Evolutionary conservation across 2,329 filamentous ascomycete genomes (phyloP).

Genomic region (Aspergillus sclerotialis): DNA sequence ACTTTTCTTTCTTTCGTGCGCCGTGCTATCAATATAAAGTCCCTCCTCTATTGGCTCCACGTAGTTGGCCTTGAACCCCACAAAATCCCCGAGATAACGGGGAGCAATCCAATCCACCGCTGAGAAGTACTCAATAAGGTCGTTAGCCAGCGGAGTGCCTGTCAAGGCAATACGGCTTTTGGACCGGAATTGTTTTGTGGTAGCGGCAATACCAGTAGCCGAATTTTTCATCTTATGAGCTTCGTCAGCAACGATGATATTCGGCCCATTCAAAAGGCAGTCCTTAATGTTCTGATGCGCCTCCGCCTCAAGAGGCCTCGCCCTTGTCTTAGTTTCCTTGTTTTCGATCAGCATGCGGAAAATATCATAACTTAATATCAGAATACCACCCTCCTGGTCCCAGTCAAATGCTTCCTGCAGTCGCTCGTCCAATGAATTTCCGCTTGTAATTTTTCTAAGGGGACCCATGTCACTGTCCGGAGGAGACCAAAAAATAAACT

Average conservation of each 20-base stretch:
- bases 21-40: slow-evolving; percentile 57
- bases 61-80: slow-evolving; percentile 66
- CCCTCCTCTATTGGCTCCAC: slow-evolving; percentile 67
- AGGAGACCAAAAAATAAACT: slow-evolving; percentile 65
- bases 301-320: slow-evolving; percentile 24
- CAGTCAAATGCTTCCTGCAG: slow-evolving; percentile 49
- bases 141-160: slow-evolving; percentile 79
- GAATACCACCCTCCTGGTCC: slow-evolving; percentile 59
- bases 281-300: slow-evolving; percentile 35
- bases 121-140: slow-evolving; percentile 74
- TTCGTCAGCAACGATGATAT: slow-evolving; percentile 76
- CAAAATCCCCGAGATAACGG: slow-evolving; percentile 61
- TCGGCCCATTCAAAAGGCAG: slow-evolving; percentile 55
- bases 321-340: slow-evolving; percentile 19
- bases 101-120: slow-evolving; percentile 85
- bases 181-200: slow-evolving; percentile 56
- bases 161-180: slow-evolving; percentile 73
- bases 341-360: slow-evolving; percentile 46
- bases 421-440: slow-evolving; percentile 32
- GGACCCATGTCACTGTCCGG: slow-evolving; percentile 46
- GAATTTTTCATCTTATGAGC: slow-evolving; percentile 72
- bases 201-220: slow-evolving; percentile 44
- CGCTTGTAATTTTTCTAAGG: slow-evolving; percentile 50
- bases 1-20: slow-evolving; percentile 49
- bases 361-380: slow-evolving; percentile 70